These are phyloP conservation scores for Phytophthora cactorum DNA, from an alignment of 352 stramenopile species.

Conservation along the genomic window DNA sequence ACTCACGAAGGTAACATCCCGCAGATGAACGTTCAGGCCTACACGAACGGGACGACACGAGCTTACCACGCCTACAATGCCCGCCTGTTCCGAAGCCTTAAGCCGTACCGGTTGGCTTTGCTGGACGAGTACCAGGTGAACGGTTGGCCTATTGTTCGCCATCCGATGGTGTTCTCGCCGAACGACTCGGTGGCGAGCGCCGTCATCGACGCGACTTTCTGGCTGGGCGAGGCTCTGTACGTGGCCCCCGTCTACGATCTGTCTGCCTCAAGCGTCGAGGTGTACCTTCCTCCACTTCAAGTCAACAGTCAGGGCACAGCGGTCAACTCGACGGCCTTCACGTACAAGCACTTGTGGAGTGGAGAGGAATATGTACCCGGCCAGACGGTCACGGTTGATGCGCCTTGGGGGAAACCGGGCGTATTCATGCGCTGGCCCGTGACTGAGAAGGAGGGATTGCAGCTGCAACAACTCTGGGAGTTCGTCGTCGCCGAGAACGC, in stretches of 20 bases:
- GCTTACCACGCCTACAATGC: slow-evolving; percentile 37
- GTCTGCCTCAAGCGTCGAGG: slow-evolving; percentile 22
- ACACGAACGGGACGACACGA: slow-evolving; percentile 29
- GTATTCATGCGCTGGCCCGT: slow-evolving; percentile 38
- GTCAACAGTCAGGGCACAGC: slow-evolving; percentile 23
- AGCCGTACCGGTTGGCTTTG: slow-evolving; percentile 29
- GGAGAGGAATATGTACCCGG: slow-evolving; percentile 22
- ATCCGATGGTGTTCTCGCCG: slow-evolving; percentile 32
- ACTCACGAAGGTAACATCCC: slow-evolving; percentile 40
- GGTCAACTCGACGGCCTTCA: slow-evolving; percentile 23
- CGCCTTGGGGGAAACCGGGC: slow-evolving; percentile 25
- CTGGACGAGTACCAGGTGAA: slow-evolving; percentile 27
- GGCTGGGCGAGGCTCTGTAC: slow-evolving; percentile 34
- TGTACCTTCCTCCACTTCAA: slow-evolving; percentile 36
- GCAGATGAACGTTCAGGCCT: slow-evolving; percentile 35
- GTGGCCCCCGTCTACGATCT: slow-evolving; percentile 38
- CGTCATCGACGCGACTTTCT: slow-evolving; percentile 37
- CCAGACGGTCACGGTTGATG: slow-evolving; percentile 28
- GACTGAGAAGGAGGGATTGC: slow-evolving; percentile 31
- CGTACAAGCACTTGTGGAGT: slow-evolving; percentile 32
- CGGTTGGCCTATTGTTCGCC: slow-evolving; percentile 34
- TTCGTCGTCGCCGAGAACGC: slow-evolving; percentile 31
- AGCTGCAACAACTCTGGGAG: slow-evolving; percentile 27
- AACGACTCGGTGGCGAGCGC: slow-evolving; percentile 19
- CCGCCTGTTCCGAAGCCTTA: slow-evolving; percentile 34